These are phyloP conservation scores for Cicer chorassanicum DNA, from an alignment of 306 rosid species.

Conservation along the genomic window DNA sequence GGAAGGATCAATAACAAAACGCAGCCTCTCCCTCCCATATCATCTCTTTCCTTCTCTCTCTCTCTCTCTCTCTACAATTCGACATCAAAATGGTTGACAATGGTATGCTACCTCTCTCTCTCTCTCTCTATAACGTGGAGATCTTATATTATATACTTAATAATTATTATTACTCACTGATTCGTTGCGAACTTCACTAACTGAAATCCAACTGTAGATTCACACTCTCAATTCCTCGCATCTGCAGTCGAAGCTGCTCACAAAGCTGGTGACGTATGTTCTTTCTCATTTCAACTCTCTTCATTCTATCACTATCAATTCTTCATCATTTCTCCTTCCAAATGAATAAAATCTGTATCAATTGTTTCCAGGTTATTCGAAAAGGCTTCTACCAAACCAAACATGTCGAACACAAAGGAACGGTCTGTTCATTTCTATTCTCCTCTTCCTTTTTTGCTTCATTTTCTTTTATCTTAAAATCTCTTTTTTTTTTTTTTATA, in stretches of 20 bases:
- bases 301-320: not conserved
- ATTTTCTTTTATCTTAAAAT: not conserved
- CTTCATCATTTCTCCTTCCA: no score
- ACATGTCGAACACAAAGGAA: constrained; percentile 85
- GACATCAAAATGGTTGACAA: constrained; percentile 57
- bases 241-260: constrained; percentile 85
- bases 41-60: not conserved
- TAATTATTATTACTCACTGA: not conserved
- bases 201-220: constrained; percentile 48
- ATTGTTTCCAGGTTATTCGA: constrained; percentile 65
- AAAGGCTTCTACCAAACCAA: constrained; percentile 78
- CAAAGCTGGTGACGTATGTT: constrained; percentile 80
- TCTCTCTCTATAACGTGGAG: not conserved
- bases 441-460: not conserved
- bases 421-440: constrained; percentile 53
- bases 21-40: constrained; percentile 20
- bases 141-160: not conserved
- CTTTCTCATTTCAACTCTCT: not conserved
- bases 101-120: constrained; percentile 56
- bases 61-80: not conserved
- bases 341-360: not conserved
- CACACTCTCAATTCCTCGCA: constrained; percentile 63
- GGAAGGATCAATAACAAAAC: constrained; percentile 13
- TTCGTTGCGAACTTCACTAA: constrained; percentile 16
- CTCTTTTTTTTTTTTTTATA: not conserved